Evolutionary conservation across 176 grass and related monocot species (phyloP).

Genomic region (Eleusine indica): DNA sequence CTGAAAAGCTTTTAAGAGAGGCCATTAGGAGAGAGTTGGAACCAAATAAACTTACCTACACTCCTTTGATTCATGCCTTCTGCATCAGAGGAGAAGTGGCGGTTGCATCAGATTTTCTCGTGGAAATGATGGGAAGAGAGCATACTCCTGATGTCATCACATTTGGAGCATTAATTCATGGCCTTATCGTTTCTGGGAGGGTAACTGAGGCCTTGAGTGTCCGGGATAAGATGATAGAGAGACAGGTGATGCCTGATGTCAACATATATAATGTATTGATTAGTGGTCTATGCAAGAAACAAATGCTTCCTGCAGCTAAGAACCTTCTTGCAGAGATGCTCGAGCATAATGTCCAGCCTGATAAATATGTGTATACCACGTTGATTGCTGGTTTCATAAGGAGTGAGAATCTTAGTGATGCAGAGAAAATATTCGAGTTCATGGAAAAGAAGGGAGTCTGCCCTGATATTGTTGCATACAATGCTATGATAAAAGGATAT

Average conservation of each 20-base stretch:
- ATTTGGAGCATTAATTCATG: slow-evolving; percentile 70
- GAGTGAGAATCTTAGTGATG: slow-evolving; percentile 65
- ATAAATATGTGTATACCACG: slow-evolving; percentile 88
- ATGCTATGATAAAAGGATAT: slow-evolving; percentile 90
- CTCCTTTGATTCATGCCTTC: slow-evolving; percentile 68
- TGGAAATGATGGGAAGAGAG: slow-evolving; percentile 69
- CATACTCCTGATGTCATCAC: slow-evolving; percentile 69
- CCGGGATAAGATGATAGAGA: slow-evolving; percentile 70
- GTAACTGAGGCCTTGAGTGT: slow-evolving; percentile 62
- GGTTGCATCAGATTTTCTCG: slow-evolving; percentile 60
- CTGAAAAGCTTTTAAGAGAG: slow-evolving; percentile 58
- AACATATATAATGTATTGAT: slow-evolving; percentile 85
- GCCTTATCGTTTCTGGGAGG: slow-evolving; percentile 61
- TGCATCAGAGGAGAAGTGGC: slow-evolving; percentile 48
- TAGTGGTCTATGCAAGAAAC: slow-evolving; percentile 78
- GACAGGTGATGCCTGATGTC: slow-evolving; percentile 59
- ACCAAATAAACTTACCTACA: slow-evolving; percentile 68
- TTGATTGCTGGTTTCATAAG: slow-evolving; percentile 86
- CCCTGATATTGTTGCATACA: slow-evolving; percentile 63
- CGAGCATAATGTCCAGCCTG: slow-evolving; percentile 64
- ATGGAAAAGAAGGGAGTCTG: slow-evolving; percentile 57
- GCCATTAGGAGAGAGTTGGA: slow-evolving; percentile 59
- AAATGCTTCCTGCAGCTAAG: slow-evolving; percentile 77
- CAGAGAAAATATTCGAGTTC: slow-evolving; percentile 70
- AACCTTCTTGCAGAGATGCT: slow-evolving; percentile 82